Conservation (phyloP, 441 rosid species). For the Populus hybrid region DNA sequence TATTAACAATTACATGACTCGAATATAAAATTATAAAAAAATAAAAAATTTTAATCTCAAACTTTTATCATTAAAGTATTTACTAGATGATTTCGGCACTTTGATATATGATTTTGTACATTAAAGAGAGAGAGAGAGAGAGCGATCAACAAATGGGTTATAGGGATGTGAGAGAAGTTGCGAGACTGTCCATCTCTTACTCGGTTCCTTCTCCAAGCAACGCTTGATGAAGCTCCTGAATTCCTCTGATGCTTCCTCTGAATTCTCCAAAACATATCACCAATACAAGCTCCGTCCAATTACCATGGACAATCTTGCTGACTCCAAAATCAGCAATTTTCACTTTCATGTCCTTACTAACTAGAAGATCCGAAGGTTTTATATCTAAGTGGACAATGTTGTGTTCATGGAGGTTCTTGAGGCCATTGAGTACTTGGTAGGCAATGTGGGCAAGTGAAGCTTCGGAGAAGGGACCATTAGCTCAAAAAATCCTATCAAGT, state of each 20-base stretch:
- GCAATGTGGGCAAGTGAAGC: conserved; percentile 38
- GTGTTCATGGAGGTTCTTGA: conserved; percentile 45
- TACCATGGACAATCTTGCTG: background rate
- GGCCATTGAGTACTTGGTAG: conserved; percentile 45
- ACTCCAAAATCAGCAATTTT: conserved; percentile 2
- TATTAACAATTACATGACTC: too few relatives aligned
- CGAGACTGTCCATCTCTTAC: conserved; percentile 55
- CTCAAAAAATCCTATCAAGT: conserved; percentile 36
- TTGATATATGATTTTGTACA: too few relatives aligned
- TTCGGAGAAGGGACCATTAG: conserved; percentile 49
- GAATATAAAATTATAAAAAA: too few relatives aligned
- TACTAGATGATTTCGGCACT: too few relatives aligned
- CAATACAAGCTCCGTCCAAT: conserved; percentile 62
- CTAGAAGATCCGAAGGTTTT: conserved; percentile 7
- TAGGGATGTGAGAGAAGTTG: conserved; percentile 64
- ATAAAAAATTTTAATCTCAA: too few relatives aligned
- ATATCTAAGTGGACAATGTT: conserved; percentile 66
- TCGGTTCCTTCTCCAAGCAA: conserved; percentile 64
- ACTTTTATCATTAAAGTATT: too few relatives aligned
- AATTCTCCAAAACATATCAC: conserved; percentile 70
- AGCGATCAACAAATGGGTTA: background rate
- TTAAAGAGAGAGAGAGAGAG: too few relatives aligned
- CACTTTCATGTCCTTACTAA: background rate
- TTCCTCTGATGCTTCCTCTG: conserved; percentile 47
- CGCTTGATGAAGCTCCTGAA: conserved; percentile 53